Percentiles rank a stretch among this genome's conserved stretches.
Conservation (phyloP, 441 rosid genomes). For the Capsella rubella region DNA sequence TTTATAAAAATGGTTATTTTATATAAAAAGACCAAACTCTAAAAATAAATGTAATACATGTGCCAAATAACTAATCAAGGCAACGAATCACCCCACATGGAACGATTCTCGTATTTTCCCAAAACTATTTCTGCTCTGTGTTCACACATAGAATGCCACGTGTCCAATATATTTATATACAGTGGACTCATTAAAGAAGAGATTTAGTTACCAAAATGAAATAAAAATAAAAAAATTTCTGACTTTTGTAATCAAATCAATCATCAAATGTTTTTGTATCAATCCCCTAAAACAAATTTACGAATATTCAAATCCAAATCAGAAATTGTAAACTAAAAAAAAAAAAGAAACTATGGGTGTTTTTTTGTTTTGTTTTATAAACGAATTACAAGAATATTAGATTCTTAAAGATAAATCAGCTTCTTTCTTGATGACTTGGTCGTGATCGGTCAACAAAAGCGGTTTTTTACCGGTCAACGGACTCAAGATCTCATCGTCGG, state of each 20-base stretch:
- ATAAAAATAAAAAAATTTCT: not conserved
- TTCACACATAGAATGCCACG: slow-evolving; percentile 40
- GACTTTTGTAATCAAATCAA: slow-evolving; percentile 22
- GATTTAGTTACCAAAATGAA: slow-evolving; percentile 5
- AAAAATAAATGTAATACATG: slow-evolving; percentile 32
- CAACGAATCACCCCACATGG: slow-evolving; percentile 46
- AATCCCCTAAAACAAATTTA: slow-evolving; percentile 36
- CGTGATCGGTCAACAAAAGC: slow-evolving; percentile 47
- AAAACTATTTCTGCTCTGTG: slow-evolving; percentile 36
- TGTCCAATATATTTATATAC: slow-evolving; percentile 12
- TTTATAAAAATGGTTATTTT: slow-evolving; percentile 17
- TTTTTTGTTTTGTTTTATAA: not conserved
- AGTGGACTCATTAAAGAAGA: not conserved
- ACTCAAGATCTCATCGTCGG: slow-evolving; percentile 69
- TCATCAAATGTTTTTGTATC: slow-evolving; percentile 27
- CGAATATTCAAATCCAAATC: slow-evolving; percentile 31
- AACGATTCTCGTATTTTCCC: slow-evolving; percentile 35
- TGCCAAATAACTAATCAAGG: slow-evolving; percentile 44
- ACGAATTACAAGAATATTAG: slow-evolving; percentile 30
- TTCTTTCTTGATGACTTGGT: slow-evolving; percentile 46
- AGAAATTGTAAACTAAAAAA: not conserved
- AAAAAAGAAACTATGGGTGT: slow-evolving; percentile 11
- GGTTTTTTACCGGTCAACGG: slow-evolving; percentile 71
- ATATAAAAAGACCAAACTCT: slow-evolving; percentile 11
- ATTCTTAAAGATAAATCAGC: slow-evolving; percentile 35